phyloP scores from a whole-genome alignment of 352 stramenopile genomes.

The Pythium sp. region DNA sequence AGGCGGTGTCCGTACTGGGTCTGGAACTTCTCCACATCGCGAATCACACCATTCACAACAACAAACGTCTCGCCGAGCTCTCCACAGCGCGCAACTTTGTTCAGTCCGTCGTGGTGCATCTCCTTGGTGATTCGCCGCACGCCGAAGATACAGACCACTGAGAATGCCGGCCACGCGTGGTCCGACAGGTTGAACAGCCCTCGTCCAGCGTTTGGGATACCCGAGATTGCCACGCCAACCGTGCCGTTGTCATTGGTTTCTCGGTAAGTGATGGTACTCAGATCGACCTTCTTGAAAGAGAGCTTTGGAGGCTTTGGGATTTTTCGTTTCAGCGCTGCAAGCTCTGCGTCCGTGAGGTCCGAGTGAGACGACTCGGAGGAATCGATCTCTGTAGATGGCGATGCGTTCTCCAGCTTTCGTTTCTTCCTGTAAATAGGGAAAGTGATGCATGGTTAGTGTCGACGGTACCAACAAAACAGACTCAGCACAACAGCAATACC shows the following conservation, averaged over 20 bases:
- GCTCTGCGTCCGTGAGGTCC: slow-evolving; percentile 78
- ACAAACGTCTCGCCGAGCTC: slow-evolving; percentile 87
- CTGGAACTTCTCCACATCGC: slow-evolving; percentile 87
- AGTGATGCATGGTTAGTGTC: slow-evolving; percentile 10
- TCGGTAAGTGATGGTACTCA: slow-evolving; percentile 80
- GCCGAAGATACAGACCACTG: slow-evolving; percentile 87
- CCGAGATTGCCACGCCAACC: slow-evolving; percentile 78
- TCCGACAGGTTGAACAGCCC: slow-evolving; percentile 82
- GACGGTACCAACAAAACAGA: neutral
- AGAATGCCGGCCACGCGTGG: slow-evolving; percentile 83
- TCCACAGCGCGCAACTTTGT: slow-evolving; percentile 82
- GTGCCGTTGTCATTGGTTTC: slow-evolving; percentile 87
- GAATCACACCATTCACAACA: slow-evolving; percentile 81
- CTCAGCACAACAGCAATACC: neutral
- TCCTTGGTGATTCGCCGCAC: slow-evolving; percentile 84
- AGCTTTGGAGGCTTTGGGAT: slow-evolving; percentile 85
- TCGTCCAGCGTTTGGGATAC: slow-evolving; percentile 78
- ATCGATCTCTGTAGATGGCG: slow-evolving; percentile 61
- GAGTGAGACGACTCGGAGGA: slow-evolving; percentile 58
- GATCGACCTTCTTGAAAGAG: slow-evolving; percentile 81
- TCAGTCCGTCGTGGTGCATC: slow-evolving; percentile 84
- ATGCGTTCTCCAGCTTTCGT: slow-evolving; percentile 61
- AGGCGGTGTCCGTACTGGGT: slow-evolving; percentile 85
- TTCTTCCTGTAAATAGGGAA: slow-evolving; percentile 55
- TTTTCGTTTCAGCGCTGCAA: slow-evolving; percentile 71